phyloP scores from a whole-genome alignment of 2,329 filamentous ascomycete genomes.

The Myriosclerotinia duriaeana region DNA sequence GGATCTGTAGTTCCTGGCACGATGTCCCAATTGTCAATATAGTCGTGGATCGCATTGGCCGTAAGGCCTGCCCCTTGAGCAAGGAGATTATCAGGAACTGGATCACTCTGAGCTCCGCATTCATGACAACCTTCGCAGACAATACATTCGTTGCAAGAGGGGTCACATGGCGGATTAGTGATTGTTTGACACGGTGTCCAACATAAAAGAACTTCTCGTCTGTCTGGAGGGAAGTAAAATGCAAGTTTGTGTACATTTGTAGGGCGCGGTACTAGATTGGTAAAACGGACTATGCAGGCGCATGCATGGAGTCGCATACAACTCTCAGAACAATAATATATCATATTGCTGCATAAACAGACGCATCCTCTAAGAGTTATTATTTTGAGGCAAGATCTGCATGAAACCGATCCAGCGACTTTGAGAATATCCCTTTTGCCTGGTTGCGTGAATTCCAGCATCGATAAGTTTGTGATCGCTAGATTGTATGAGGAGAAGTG shows the following conservation, averaged over 20 bases:
- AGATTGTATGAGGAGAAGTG: not conserved
- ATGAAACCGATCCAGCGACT: not conserved
- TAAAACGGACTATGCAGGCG: not conserved
- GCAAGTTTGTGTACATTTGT: not conserved
- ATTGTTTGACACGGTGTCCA: not conserved
- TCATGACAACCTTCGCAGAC: conserved; percentile 2
- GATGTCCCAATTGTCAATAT: not conserved
- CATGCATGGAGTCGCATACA: not conserved
- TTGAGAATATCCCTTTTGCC: not conserved
- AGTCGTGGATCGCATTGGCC: not conserved
- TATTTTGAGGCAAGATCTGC: not conserved
- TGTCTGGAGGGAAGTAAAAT: not conserved
- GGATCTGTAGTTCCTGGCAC: not conserved
- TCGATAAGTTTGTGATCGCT: not conserved
- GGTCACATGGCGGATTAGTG: not conserved
- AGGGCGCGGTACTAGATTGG: not conserved
- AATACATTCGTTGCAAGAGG: not conserved
- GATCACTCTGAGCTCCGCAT: not conserved
- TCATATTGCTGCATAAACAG: not conserved
- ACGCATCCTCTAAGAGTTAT: not conserved
- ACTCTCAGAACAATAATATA: not conserved
- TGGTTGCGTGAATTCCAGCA: not conserved
- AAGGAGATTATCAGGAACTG: not conserved
- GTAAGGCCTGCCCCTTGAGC: not conserved
- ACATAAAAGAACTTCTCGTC: conserved; percentile 51